Evolutionary conservation across 2,329 filamentous ascomycete species (phyloP).

Genomic region (Colletotrichum truncatum): DNA sequence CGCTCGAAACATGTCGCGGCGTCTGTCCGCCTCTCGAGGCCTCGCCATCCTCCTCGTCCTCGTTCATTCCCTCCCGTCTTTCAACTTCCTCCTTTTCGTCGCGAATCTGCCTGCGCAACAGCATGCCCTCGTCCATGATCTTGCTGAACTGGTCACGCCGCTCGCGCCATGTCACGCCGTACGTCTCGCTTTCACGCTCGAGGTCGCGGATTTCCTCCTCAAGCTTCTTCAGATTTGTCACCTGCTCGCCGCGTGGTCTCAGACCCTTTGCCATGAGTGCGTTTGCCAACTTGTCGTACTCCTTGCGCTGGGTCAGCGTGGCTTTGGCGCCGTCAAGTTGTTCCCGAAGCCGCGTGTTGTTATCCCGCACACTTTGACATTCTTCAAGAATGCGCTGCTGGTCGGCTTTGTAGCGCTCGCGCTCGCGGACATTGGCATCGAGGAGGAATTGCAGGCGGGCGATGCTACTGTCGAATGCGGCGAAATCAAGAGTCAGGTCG

Average conservation of each 20-base stretch:
- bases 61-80: constrained; percentile 82
- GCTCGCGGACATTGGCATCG: constrained; percentile 83
- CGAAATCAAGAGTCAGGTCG: constrained; percentile 88
- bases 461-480: constrained; percentile 86
- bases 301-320: constrained; percentile 80
- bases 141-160: constrained; percentile 85
- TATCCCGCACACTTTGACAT: constrained; percentile 79
- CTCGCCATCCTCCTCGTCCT: constrained; percentile 69
- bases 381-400: constrained; percentile 82
- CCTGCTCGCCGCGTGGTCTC: constrained; percentile 85
- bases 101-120: constrained; percentile 84
- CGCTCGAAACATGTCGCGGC: constrained; percentile 58
- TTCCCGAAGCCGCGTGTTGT: constrained; percentile 75
- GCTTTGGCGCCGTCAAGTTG: constrained; percentile 81
- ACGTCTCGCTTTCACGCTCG: constrained; percentile 83
- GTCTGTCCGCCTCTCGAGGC: constrained; percentile 56
- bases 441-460: constrained; percentile 88
- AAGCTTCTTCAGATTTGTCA: constrained; percentile 79
- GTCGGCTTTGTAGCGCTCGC: constrained; percentile 83
- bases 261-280: constrained; percentile 64
- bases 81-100: constrained; percentile 97
- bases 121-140: constrained; percentile 91
- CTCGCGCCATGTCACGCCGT: constrained; percentile 85
- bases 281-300: constrained; percentile 89
- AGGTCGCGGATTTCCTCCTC: constrained; percentile 89